Base-by-base conservation (phyloP, 2,329 filamentous ascomycete species). In the Xylariaceae sp. region DNA sequence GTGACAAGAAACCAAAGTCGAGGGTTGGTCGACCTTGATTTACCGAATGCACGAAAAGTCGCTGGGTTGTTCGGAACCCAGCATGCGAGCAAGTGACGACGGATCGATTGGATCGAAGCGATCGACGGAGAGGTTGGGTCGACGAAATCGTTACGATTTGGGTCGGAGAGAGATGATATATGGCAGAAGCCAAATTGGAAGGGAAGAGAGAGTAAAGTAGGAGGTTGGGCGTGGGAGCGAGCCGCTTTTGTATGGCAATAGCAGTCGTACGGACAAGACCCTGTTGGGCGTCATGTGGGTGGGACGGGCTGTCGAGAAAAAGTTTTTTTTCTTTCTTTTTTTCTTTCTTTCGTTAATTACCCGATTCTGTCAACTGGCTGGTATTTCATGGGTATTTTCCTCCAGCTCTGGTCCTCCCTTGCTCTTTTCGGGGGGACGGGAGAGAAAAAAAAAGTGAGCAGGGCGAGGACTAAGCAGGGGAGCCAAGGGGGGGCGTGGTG, bases 1-100 rank as follows among this genome's bases (percentile, higher is more conserved):
- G 39, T 13, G 32, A 16, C 5, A 63, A 64, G 64, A 65, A 67
- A 72, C 67, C 72, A 71, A 74, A 71, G 71, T 65, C 70, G 66
- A 63, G 60, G 30, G 44, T 22, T 12, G 19, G 47, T 65, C 65
- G 71, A 70, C 68, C 63, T 61, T 69, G 68, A 68, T 63, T 22
- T 29, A 34, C 40, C 47, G 65, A 63, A 61, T 42, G 45, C 67
- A 68, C 65, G 71, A 62, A 71, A 72, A 72, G 39, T 34, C 50
- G 62, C 72, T 71, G 71, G 73, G 73, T 65, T 50, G 57, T 66
- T 70, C 68, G 56, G 47, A 50, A 64, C 70, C 72, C 70, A 73
- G 70, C 47, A 16, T 49, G 40, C n/a, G 19, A 6, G 39, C 30
- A n/a, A 19, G 21, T 19, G 18, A 39, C 45, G 29, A 55, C 57